Base-by-base conservation (phyloP, 352 stramenopile genomes). In the Phytophthora melonis region DNA sequence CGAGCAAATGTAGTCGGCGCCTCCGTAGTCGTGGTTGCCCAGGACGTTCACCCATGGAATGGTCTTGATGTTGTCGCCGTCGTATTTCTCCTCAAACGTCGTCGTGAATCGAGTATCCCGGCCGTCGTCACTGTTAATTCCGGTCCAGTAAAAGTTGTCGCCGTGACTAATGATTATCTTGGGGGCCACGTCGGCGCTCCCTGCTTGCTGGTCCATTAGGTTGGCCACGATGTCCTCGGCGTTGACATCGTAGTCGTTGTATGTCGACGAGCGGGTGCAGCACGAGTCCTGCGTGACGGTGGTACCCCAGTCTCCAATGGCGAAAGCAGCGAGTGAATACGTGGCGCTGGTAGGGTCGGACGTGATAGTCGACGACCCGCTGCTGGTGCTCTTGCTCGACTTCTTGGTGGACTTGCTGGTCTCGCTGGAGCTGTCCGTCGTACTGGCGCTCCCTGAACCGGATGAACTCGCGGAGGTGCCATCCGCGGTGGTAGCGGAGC, bases 281-380 rank as follows among this genome's bases (percentile, higher is more conserved):
- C 84, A 93, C 70, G 86, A 93, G 75, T 89, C 84, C 25, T 79
- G 74, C 19, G 64, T 70, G 32, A 80, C 69, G 16, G 82, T 93
- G n/a, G 81, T 89, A 11, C 84, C 86, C 86, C 86, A 93, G 70
- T 93, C 86, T 18, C 86, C 86, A n/a, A 93, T 88, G 9, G 82
- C 86, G 36, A 88, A 92, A n/a, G 82, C 83, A 16, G 80, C 67
- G 5, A 92, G 63, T 27, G 83, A 83, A 70, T 77, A 91, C 45
- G 69, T 65, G 18, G 68, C 72, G 14, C 45, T 62, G 7, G 73
- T 80, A 39, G 73, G 60, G 68, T 77, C 72, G 27, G 72, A 79
- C 21, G 67, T 75, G 54, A 79, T 75, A 58, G 55, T 75, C 14
- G 59, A 66, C 19, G 68, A 75, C 0, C 68, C 56, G 16, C 57